Percentiles rank a stretch among this genome's conserved stretches.
Conservation (phyloP, 2,329 filamentous ascomycete genomes). For the Xylaria sp. region DNA sequence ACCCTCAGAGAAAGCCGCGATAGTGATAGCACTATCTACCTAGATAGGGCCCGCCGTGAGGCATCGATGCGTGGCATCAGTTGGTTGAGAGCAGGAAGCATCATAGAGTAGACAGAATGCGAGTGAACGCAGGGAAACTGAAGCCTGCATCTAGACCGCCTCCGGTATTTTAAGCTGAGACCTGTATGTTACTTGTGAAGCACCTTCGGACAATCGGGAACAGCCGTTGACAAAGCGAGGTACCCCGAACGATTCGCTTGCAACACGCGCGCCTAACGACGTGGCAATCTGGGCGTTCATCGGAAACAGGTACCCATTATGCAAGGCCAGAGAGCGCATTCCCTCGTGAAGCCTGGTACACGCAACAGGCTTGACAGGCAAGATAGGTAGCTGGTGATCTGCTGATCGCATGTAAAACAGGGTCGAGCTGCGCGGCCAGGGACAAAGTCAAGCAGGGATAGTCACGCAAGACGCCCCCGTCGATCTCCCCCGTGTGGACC, state of each 20-base stretch:
- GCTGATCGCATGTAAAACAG: background rate
- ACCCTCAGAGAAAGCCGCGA: background rate
- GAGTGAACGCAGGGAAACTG: background rate
- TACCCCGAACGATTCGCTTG: background rate
- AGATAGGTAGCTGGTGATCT: background rate
- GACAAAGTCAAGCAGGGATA: background rate
- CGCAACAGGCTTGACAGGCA: no score
- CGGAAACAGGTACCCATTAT: no score
- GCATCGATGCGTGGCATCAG: background rate
- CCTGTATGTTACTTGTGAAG: background rate
- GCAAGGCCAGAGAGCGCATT: background rate
- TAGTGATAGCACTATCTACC: background rate
- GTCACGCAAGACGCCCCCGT: background rate
- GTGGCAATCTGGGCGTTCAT: background rate
- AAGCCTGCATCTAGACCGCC: background rate
- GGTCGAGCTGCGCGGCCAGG: background rate
- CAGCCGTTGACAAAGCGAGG: background rate
- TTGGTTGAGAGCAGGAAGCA: background rate
- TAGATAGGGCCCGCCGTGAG: background rate
- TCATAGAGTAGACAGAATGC: background rate
- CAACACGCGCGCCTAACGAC: background rate
- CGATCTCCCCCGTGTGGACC: background rate
- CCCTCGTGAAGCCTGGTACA: background rate
- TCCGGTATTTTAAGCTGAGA: background rate
- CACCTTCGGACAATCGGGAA: background rate